phyloP scores from a whole-genome alignment of 1,284 basidiomycete species.

The Neonothopanus nambi region DNA sequence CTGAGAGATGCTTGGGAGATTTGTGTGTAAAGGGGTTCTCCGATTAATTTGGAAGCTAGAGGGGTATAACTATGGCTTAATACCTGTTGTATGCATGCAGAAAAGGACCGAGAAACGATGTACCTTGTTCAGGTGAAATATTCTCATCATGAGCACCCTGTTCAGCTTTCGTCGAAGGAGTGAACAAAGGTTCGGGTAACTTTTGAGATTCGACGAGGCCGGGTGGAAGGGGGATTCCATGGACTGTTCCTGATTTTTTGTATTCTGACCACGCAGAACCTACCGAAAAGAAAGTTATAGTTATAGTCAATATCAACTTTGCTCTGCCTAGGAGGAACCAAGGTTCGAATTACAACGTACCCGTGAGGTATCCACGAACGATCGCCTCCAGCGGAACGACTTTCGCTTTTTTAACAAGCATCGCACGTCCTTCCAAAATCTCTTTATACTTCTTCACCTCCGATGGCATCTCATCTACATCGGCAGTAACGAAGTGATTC shows the following conservation, averaged over 20 bases:
- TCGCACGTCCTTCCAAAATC: conserved; percentile 82
- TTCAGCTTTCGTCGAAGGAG: conserved; percentile 97
- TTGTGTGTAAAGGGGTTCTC: conserved; percentile 62
- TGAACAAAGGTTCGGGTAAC: conserved; percentile 86
- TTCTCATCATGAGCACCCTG: conserved; percentile 97
- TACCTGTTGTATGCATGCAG: no score
- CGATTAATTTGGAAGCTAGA: conserved; percentile 68
- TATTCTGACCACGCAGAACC: conserved; percentile 97
- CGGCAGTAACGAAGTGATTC: conserved; percentile 82
- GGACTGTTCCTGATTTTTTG: conserved; percentile 85
- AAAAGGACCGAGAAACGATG: background rate
- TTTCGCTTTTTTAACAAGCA: conserved; percentile 90
- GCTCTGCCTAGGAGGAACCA: no score
- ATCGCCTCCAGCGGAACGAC: conserved; percentile 97
- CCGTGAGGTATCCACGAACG: conserved; percentile 94
- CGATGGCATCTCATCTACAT: conserved; percentile 73
- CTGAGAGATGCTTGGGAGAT: conserved; percentile 63
- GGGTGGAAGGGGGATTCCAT: conserved; percentile 77
- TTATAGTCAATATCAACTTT: background rate
- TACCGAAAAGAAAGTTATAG: conserved; percentile 32
- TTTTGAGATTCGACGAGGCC: conserved; percentile 87
- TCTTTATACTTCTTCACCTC: conserved; percentile 70
- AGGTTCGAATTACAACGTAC: conserved; percentile 40
- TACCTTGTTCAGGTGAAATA: conserved; percentile 90
- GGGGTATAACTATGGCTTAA: no score